Base-by-base conservation (phyloP, 1,139 yeast genomes). In the Taphrina communis region DNA sequence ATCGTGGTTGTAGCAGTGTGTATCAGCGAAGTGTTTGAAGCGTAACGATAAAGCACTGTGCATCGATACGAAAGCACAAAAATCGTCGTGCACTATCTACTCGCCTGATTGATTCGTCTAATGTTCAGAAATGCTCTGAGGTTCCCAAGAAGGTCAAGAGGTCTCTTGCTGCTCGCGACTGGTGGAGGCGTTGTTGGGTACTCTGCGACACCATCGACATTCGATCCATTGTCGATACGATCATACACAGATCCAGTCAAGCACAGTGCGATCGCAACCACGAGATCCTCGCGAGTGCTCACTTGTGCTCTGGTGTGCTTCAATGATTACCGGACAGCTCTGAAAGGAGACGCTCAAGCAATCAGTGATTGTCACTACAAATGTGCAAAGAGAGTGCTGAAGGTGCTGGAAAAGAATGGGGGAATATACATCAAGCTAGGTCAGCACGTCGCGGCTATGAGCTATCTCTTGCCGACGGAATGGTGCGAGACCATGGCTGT, bases 401-500 rank as follows among this genome's bases (percentile, higher is more conserved):
- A 80, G 69, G 97, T 97, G 0, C 80, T 94, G 51, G 94, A 91
- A 74, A 82, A 82, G 46, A 94, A 94, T 75, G 97, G 97, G 17
- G 99, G 99, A 1, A 84, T 94, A 7, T 94, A 88, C 78, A 94
- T 94, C 77, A 95, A 95, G 77, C 81, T 94, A 59, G 99, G 99
- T 7, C 99, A 94, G 77, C 99, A 94, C 77, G 82, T 94, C 21
- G 85, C 94, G 44, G 98, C 98, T 0, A 83, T 94, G 83, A 90
- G 97, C 0, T 95, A 94, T 78, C 80, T 94, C 46, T 81, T 94
- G 70, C 99, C 99, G 0, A 82, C 80, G 36, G 97, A 95, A 79
- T 94, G 99, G 99, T 93, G 98, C 0, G 85, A 86, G 21, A 89
- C 98, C 0, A 94, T 94, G 97, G 83, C 88, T 51, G 97, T 97